Evolutionary conservation across 2,329 filamentous ascomycete species (phyloP).

Genomic region (Aspergillus alliaceus): DNA sequence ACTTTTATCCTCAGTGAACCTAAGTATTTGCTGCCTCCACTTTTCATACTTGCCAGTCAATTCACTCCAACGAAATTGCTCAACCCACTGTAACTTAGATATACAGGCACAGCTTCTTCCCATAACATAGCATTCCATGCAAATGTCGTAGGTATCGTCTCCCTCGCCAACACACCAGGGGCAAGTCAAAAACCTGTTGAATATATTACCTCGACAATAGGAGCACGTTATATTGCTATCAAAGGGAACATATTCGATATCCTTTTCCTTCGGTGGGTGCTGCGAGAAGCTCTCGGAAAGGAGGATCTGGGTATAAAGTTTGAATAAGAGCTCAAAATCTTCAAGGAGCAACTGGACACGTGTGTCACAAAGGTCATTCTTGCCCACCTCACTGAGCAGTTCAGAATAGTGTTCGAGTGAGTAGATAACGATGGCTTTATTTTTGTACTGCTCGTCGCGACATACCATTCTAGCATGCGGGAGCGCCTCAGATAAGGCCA

Average conservation of each 20-base stretch:
- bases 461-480: constrained; percentile 89
- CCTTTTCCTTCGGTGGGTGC: constrained; percentile 60
- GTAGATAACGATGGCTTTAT: constrained; percentile 92
- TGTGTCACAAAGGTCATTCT: constrained; percentile 45
- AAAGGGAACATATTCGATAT: constrained; percentile 74
- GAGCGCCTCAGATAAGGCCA: constrained; percentile 82
- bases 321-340: constrained; percentile 80
- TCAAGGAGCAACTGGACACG: constrained; percentile 70
- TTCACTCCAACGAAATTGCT: constrained; percentile 86
- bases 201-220: constrained; percentile 94
- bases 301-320: constrained; percentile 74
- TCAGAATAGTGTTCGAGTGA: constrained; percentile 75
- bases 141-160: constrained; percentile 88
- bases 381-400: constrained; percentile 58
- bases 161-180: constrained; percentile 77
- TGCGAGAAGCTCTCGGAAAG: constrained; percentile 82
- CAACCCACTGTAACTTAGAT: constrained; percentile 82
- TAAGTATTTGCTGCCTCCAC: constrained; percentile 78
- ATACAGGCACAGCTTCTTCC: constrained; percentile 88
- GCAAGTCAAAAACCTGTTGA: constrained; percentile 94
- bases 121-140: constrained; percentile 99
- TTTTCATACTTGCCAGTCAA: constrained; percentile 74
- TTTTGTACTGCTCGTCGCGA: constrained; percentile 97
- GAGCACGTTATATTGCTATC: constrained; percentile 94
- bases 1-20: constrained; percentile 67